Base-by-base conservation (phyloP, 768 basidiomycete genomes). In the Phanerochaete carnosa region DNA sequence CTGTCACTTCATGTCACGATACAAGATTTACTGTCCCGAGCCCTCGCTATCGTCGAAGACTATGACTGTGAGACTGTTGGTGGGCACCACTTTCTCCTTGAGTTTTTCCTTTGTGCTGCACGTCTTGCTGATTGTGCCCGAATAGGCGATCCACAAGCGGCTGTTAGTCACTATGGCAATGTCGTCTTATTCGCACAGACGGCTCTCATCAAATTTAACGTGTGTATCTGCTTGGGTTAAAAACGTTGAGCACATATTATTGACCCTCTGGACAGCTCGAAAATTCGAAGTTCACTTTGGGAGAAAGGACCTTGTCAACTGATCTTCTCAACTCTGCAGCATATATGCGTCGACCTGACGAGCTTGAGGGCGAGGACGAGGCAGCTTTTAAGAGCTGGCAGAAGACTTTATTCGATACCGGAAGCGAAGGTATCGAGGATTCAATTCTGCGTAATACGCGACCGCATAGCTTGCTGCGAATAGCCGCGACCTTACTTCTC, bases 41-140 rank as follows among this genome's bases (percentile, higher is more conserved):
- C 85, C 0, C 72, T 92, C 46, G 73, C 75, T 16, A 80, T 91
- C 60, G 73, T 92, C 45, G 83, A 89, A 58, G 80, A 85, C 45
- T 92, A 89, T 65, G 90, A 92, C 66, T 92, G 88, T 62, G 90
- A 92, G 68, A 87, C 85, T 23, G 87, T 93, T 32, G 91, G 91
- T 89, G 69, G 26, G 87, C 76, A 58, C 37, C 12, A n/a, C n/a
- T n/a, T n/a, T n/a, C n/a, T n/a, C n/a, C 32, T 64, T 61, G 23
- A 30, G 43, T 15, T 43, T 45, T 11, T 19, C 49, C 52, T 39
- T 9, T 49, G 37, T 39, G 30, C 55, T 35, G 39, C 15, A 30
- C 39, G 12, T 1, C 19, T 25, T 19, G 32, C 23, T 46, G 23
- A 49, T 11, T 30, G 28, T 45, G 32, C 6, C 32, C n/a, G 26